These are phyloP conservation scores for Mycena filopes DNA, from an alignment of 768 basidiomycete species.

Conservation along the genomic window DNA sequence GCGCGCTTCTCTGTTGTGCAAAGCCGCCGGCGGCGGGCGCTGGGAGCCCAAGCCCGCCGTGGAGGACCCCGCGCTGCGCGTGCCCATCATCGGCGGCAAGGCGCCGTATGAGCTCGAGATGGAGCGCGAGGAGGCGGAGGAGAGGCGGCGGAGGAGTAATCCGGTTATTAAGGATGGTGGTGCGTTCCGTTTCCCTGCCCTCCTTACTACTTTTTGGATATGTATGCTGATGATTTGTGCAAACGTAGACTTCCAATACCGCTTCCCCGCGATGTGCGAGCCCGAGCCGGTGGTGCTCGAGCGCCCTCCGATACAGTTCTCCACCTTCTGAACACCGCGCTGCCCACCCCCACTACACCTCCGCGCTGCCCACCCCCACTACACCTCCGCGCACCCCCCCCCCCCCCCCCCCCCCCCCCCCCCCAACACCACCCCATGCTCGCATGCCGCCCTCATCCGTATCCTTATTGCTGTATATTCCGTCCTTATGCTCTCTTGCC, in stretches of 20 bases:
- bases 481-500: conserved; percentile 23
- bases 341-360: too few species aligned
- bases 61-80: conserved; percentile 57
- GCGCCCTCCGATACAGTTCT: conserved; percentile 60
- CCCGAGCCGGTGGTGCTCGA: conserved; percentile 56
- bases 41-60: conserved; percentile 76
- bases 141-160: conserved; percentile 60
- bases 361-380: too few species aligned
- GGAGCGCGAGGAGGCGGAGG: conserved; percentile 71
- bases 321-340: conserved; percentile 77
- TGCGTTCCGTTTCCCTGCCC: conserved; percentile 22
- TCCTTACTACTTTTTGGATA: conserved; percentile 2
- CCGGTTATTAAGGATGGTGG: conserved; percentile 74
- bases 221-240: background rate
- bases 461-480: conserved; percentile 65
- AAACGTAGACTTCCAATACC: conserved; percentile 76
- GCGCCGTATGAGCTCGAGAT: conserved; percentile 76
- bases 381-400: too few species aligned
- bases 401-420: too few species aligned
- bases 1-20: conserved; percentile 75
- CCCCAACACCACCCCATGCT: too few species aligned
- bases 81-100: conserved; percentile 74
- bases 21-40: conserved; percentile 81
- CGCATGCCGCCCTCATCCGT: conserved; percentile 30
- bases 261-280: conserved; percentile 56